phyloP scores from a whole-genome alignment of 768 basidiomycete species.

The Mycena olivaceomarginata region DNA sequence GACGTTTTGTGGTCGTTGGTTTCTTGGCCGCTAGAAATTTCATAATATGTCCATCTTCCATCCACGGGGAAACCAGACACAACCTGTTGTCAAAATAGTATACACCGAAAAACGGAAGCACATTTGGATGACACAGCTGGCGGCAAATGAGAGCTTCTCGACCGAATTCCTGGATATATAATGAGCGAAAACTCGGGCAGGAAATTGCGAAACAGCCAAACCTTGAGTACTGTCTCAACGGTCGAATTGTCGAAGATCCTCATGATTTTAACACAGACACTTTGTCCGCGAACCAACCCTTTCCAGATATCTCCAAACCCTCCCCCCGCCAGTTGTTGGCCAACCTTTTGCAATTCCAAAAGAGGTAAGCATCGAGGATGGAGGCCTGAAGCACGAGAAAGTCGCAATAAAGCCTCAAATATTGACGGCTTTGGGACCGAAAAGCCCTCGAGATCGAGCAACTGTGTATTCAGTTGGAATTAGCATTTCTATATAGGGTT shows the following conservation, averaged over 20 bases:
- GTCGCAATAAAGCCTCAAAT: neutral
- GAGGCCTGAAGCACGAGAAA: constrained; percentile 11
- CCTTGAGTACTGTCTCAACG: constrained; percentile 8
- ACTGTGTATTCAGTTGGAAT: neutral
- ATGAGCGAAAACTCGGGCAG: neutral
- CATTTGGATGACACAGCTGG: constrained; percentile 44
- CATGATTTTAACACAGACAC: constrained; percentile 10
- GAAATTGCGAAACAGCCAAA: neutral
- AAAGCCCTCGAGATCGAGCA: constrained; percentile 4
- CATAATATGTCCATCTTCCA: constrained; percentile 51
- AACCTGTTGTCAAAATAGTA: constrained; percentile 33
- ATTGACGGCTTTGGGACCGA: neutral
- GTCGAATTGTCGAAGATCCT: constrained; percentile 9
- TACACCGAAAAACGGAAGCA: constrained; percentile 46
- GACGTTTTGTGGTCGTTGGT: neutral
- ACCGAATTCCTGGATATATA: constrained; percentile 13
- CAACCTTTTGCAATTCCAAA: neutral
- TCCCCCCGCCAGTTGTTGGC: neutral
- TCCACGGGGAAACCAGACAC: constrained; percentile 52
- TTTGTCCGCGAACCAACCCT: neutral
- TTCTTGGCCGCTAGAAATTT: constrained; percentile 36
- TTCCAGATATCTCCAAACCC: constrained; percentile 14
- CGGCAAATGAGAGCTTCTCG: constrained; percentile 46
- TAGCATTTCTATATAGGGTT: no score
- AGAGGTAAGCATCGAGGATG: constrained; percentile 26